Conservation (phyloP, 1,284 basidiomycete species). For the Puccinia horiana region DNA sequence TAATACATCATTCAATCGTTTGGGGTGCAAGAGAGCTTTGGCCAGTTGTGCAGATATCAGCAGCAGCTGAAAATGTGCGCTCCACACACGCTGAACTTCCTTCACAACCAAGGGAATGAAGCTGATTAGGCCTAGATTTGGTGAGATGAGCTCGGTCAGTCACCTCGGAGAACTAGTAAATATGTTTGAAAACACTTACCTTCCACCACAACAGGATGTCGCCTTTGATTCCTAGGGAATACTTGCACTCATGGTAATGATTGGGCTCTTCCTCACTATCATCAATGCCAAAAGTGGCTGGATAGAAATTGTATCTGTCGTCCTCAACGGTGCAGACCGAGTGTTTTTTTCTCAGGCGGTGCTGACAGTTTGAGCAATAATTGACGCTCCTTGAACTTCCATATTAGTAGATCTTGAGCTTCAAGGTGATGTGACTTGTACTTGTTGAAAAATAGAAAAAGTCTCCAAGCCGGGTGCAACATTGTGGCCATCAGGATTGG, state of each 20-base stretch:
- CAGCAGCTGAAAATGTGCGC: neutral
- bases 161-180: too few species aligned
- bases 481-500: neutral
- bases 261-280: neutral
- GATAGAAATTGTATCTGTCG: neutral
- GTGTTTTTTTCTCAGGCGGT: neutral
- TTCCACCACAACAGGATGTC: neutral
- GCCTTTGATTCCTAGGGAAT: neutral
- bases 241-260: neutral
- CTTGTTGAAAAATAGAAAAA: neutral
- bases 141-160: too few species aligned
- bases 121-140: too few species aligned
- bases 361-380: neutral
- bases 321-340: neutral
- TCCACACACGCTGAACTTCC: neutral
- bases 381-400: neutral
- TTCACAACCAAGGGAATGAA: neutral
- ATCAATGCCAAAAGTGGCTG: neutral
- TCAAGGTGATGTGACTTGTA: neutral
- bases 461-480: neutral
- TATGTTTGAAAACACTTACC: neutral
- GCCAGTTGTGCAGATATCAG: neutral
- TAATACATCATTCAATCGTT: neutral
- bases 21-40: neutral
- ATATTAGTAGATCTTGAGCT: neutral